Conservation (phyloP, 352 stramenopile genomes). For the Blastocystis hominis region DNA sequence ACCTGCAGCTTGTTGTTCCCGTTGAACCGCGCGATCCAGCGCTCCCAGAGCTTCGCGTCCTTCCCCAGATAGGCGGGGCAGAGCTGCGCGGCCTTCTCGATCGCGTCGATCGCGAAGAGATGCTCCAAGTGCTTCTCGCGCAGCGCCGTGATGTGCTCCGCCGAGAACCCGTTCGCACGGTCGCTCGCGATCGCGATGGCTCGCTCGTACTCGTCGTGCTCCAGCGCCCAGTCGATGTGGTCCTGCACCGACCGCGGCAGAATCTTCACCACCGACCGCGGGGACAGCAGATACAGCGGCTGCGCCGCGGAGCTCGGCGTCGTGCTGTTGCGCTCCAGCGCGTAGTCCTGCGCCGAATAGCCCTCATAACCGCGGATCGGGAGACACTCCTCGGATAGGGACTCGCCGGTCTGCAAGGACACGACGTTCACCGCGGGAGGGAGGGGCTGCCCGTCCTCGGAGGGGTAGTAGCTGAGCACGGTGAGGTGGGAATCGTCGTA, state of each 20-base stretch:
- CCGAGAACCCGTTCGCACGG: background rate
- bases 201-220: constrained; percentile 10
- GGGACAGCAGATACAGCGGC: constrained; percentile 8
- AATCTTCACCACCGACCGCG: background rate
- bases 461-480: background rate
- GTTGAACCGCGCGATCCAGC: constrained; percentile 45
- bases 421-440: constrained; percentile 1
- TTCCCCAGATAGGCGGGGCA: constrained; percentile 23
- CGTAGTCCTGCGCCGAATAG: background rate
- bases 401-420: background rate
- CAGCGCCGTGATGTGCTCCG: background rate
- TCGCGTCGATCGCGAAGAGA: background rate
- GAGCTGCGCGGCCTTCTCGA: background rate
- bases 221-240: constrained; percentile 28
- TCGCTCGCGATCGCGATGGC: background rate
- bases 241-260: background rate
- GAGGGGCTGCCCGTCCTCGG: background rate
- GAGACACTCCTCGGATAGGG: constrained; percentile 13
- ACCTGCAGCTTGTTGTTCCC: constrained; percentile 26
- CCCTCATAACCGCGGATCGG: background rate
- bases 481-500: background rate
- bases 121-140: constrained; percentile 23
- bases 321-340: constrained; percentile 1
- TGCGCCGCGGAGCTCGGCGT: background rate
- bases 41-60: constrained; percentile 15